Evolutionary conservation across 2,329 filamentous ascomycete genomes (phyloP).

Genomic region (Venturia oleaginea): DNA sequence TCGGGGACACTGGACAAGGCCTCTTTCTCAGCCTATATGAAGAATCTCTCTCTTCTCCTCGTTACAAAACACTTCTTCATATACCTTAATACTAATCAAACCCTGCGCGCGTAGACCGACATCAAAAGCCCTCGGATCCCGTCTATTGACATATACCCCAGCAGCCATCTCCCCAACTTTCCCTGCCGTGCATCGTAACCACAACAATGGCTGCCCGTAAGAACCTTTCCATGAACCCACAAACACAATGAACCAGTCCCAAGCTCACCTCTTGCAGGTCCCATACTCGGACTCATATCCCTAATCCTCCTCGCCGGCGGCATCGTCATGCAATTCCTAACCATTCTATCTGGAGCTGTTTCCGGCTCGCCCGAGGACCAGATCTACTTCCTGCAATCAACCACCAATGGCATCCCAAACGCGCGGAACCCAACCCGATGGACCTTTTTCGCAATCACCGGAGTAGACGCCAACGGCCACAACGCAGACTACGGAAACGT

Average conservation of each 20-base stretch:
- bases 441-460: constrained; percentile 85
- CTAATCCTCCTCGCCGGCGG: constrained; percentile 54
- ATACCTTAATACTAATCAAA: not conserved
- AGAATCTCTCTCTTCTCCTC: not conserved
- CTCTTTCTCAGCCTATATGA: not conserved
- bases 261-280: constrained; percentile 33
- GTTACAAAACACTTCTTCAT: not conserved
- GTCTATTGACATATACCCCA: constrained; percentile 2
- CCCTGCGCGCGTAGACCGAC: not conserved
- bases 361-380: constrained; percentile 53
- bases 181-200: not conserved
- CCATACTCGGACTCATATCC: constrained; percentile 46
- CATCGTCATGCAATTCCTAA: constrained; percentile 56
- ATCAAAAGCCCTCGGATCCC: not conserved
- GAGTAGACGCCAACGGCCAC: constrained; percentile 44
- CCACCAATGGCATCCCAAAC: constrained; percentile 65
- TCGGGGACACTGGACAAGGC: not conserved
- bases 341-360: constrained; percentile 52
- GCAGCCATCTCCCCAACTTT: not conserved
- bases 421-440: constrained; percentile 58
- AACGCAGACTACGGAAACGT: constrained; percentile 52
- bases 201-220: constrained; percentile 6
- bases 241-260: not conserved
- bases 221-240: not conserved
- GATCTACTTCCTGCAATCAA: constrained; percentile 79